Evolutionary conservation across 352 stramenopile genomes (phyloP).

Genomic region (Globisporangium cederbergense): DNA sequence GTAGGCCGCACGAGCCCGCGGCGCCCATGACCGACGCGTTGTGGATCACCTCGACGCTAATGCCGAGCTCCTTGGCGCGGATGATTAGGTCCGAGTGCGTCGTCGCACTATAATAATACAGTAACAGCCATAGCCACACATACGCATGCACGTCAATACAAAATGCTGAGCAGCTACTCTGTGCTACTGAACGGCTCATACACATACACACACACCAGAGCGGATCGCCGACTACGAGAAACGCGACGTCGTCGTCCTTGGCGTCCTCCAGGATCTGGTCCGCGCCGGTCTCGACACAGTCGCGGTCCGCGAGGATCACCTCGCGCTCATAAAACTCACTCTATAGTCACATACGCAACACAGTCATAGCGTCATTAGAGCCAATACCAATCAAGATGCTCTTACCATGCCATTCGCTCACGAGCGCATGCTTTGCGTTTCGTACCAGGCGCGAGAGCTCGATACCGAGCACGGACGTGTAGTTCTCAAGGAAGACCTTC

Average conservation of each 20-base stretch:
- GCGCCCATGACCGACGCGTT: conserved; percentile 99
- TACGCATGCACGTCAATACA: not conserved
- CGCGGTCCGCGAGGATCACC: conserved; percentile 88
- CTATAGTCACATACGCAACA: conserved; percentile 23
- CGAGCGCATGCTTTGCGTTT: not conserved
- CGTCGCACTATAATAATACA: conserved; percentile 75
- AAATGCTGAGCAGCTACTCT: not conserved
- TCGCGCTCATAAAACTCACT: conserved; percentile 94
- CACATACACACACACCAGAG: conserved; percentile 68
- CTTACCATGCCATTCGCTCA: not conserved
- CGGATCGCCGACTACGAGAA: conserved; percentile 98
- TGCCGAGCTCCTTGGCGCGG: conserved; percentile 90
- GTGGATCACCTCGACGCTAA: conserved; percentile 96
- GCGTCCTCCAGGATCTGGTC: conserved; percentile 94
- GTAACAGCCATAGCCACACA: not conserved
- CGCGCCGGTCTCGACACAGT: conserved; percentile 95
- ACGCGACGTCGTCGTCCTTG: conserved; percentile 92
- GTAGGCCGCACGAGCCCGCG: conserved; percentile 92
- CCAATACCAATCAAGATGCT: not conserved
- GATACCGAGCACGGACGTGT: conserved; percentile 96
- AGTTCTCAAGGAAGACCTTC: conserved; percentile 97
- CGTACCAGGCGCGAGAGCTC: conserved; percentile 81
- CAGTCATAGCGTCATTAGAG: not conserved
- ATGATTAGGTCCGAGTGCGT: conserved; percentile 99
- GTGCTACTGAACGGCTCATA: not conserved